Conservation (phyloP, 73 alveolate genomes). For the Symbiodinium pilosum region DNA sequence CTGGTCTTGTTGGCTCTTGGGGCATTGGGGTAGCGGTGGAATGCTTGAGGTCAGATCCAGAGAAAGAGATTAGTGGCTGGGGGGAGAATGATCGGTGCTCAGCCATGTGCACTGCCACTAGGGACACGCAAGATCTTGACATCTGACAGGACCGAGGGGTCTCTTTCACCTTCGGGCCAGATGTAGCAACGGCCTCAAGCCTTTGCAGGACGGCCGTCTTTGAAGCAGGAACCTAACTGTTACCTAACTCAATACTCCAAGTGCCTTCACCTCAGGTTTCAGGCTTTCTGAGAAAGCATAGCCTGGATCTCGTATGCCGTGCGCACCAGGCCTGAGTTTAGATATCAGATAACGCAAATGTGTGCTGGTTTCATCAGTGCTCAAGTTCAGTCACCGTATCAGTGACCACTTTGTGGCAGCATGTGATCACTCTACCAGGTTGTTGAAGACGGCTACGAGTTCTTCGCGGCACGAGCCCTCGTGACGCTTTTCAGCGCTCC, state of each 20-base stretch:
- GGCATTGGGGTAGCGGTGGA: too few species aligned
- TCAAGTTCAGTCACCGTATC: too few species aligned
- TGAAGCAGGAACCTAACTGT: background rate
- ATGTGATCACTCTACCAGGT: too few species aligned
- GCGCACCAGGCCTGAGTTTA: slow-evolving; percentile 98
- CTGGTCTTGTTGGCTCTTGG: too few species aligned
- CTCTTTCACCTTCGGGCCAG: slow-evolving; percentile 98
- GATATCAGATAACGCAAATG: background rate
- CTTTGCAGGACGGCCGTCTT: background rate
- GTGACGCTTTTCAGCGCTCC: slow-evolving; percentile 99
- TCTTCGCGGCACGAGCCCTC: slow-evolving; percentile 99
- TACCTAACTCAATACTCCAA: background rate
- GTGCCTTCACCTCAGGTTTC: slow-evolving; percentile 60
- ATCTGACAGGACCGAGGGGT: slow-evolving; percentile 98
- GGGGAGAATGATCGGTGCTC: slow-evolving; percentile 97
- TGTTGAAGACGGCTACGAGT: slow-evolving; percentile 99
- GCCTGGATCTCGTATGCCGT: slow-evolving; percentile 99
- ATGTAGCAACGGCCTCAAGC: slow-evolving; percentile 95
- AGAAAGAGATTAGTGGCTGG: slow-evolving; percentile 98
- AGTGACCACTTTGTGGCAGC: too few species aligned
- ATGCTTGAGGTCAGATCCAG: slow-evolving; percentile 97
- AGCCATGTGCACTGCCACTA: slow-evolving; percentile 33
- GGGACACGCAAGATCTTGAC: background rate
- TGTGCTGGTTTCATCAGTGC: background rate
- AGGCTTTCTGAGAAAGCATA: slow-evolving; percentile 98